Evolutionary conservation across 495 filamentous ascomycete species (phyloP).

Genomic region (Lophium mytilinum): DNA sequence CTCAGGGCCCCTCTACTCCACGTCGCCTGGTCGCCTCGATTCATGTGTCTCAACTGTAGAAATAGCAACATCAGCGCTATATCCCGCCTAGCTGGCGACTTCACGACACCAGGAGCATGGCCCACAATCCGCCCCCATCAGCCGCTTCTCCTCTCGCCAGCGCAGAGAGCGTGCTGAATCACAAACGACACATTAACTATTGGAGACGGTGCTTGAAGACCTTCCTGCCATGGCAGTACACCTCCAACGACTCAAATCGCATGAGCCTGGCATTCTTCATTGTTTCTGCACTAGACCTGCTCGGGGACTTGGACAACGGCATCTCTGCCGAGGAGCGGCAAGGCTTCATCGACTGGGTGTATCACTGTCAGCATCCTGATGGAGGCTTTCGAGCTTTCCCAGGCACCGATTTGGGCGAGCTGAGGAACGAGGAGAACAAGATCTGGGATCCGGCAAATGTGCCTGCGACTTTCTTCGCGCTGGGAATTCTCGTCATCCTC

Average conservation of each 20-base stretch:
- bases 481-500: conserved; percentile 64
- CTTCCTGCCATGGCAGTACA: conserved; percentile 72
- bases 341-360: conserved; percentile 61
- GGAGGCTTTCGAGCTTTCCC: conserved; percentile 80
- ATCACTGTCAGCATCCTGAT: conserved; percentile 61
- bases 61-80: too few relatives aligned
- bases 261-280: conserved; percentile 85
- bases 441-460: conserved; percentile 74
- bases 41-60: too few relatives aligned
- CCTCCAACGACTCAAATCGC: conserved; percentile 77
- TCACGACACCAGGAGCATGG: background rate
- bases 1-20: too few relatives aligned
- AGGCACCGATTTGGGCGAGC: conserved; percentile 48
- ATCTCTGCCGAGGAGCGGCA: conserved; percentile 51
- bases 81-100: too few relatives aligned
- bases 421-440: conserved; percentile 42
- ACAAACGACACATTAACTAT: conserved; percentile 74
- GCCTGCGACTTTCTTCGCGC: conserved; percentile 79
- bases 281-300: conserved; percentile 71
- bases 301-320: conserved; percentile 51
- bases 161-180: conserved; percentile 37
- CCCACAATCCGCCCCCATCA: background rate
- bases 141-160: background rate
- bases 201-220: conserved; percentile 85
- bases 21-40: too few relatives aligned